Evolutionary conservation across 352 stramenopile species (phyloP), one percentile per base, ranked within the genome.

Genomic region (Globisporangium carolinianum): DNA sequence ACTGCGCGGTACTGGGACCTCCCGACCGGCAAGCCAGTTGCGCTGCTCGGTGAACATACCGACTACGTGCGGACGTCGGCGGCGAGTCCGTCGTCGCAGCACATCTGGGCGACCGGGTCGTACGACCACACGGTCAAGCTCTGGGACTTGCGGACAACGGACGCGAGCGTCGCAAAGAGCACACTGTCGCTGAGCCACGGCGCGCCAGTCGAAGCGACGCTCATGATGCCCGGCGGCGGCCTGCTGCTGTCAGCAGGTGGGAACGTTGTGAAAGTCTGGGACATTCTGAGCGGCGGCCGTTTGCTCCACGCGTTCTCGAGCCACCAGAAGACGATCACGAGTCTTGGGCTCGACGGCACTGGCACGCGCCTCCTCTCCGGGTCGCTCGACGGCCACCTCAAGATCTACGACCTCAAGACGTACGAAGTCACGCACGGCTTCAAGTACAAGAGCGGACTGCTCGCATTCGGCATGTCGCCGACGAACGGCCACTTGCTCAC

Each of bases 281-380:
- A 98, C 64, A 75, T 97, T 43, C 71, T 97, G 32, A 94, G 78
- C 53, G 87, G 87, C 15, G 89, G 88, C 14, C 72, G 76, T 15
- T 67, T 97, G 63, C 66, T 97, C 51, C 83, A 95, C 66, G 83
- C 78, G 67, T 96, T 97, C 62, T 90, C 78, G 51, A 96, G 84
- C 66, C 92, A 98, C 71, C 90, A 97, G 60, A 97, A 97, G 69
- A 96, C 87, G n/a, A 95, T 98, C 64, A 98, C 91, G 32, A 93
- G 76, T 60, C 73, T 97, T 51, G 74, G 76, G 7, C 61, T 97
- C 6, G 91, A 98, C 58, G 89, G 86, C 50, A 95, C 77, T 15
- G 77, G 82, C 15, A 88, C 79, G n/a, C 82, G 91, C 35, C 68
- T 98, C n/a, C 67, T 98, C 53, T 91, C 86, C 24, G 80, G 85